Evolutionary conservation across 192 early-diverging fungal species (phyloP).

Genomic region (Coemansia sp.): DNA sequence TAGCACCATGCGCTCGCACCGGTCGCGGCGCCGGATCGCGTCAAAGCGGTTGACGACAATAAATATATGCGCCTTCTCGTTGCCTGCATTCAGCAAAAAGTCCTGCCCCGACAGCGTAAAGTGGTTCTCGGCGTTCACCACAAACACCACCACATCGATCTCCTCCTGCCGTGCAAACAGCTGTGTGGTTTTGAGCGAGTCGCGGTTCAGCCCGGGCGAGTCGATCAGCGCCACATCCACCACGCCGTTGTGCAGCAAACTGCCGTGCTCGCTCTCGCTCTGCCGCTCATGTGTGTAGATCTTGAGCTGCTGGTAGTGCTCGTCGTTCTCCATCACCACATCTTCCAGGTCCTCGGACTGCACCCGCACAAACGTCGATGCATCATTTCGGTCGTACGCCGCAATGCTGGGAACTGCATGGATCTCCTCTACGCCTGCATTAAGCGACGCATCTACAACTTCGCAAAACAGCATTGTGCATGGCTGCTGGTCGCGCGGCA

Average conservation of each 20-base stretch:
- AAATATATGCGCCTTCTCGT: slow-evolving; percentile 98
- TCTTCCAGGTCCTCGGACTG: slow-evolving; percentile 75
- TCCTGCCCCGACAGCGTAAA: slow-evolving; percentile 97
- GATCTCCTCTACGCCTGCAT: slow-evolving; percentile 86
- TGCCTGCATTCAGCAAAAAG: slow-evolving; percentile 93
- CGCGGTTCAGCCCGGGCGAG: slow-evolving; percentile 97
- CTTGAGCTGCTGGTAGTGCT: slow-evolving; percentile 83
- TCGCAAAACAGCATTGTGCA: slow-evolving; percentile 96
- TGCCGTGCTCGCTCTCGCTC: slow-evolving; percentile 51
- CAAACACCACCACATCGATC: slow-evolving; percentile 99
- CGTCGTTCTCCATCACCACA: slow-evolving; percentile 79
- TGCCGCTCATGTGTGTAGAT: slow-evolving; percentile 70
- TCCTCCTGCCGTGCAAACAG: slow-evolving; percentile 97
- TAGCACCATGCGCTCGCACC: slow-evolving; percentile 91
- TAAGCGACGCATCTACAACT: slow-evolving; percentile 89
- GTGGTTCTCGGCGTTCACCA: slow-evolving; percentile 99
- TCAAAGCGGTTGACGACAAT: slow-evolving; percentile 99
- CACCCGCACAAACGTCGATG: slow-evolving; percentile 69
- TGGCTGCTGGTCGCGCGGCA: slow-evolving; percentile 97
- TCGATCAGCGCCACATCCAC: slow-evolving; percentile 97
- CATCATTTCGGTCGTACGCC: slow-evolving; percentile 68
- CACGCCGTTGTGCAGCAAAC: slow-evolving; percentile 91
- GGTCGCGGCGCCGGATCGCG: slow-evolving; percentile 89
- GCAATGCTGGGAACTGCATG: slow-evolving; percentile 79
- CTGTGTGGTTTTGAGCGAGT: slow-evolving; percentile 95